Evolutionary conservation across 371 early-diverging fungal genomes (phyloP).

Genomic region (Mortierella sp.): DNA sequence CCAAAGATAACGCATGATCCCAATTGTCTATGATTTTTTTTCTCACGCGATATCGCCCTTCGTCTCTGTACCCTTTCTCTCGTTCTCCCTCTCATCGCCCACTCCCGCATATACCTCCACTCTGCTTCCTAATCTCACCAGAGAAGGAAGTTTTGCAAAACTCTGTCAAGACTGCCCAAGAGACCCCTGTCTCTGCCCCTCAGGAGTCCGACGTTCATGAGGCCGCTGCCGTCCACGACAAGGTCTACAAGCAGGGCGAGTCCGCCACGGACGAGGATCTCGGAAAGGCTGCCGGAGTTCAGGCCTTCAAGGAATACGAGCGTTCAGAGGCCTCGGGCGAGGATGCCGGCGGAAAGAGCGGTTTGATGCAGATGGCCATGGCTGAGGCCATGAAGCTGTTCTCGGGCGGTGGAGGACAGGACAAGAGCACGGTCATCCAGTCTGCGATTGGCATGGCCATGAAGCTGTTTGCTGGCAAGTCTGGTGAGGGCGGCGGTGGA

Average conservation of each 20-base stretch:
- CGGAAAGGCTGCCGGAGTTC: conserved; percentile 68
- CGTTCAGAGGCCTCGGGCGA: neutral
- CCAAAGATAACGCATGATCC: neutral
- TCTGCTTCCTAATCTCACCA: neutral
- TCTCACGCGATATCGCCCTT: neutral
- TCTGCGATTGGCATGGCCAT: conserved; percentile 66
- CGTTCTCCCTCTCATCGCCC: neutral
- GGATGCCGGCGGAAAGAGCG: conserved; percentile 58
- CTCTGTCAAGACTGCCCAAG: conserved; percentile 3
- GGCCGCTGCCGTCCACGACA: conserved; percentile 35
- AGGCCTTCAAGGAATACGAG: conserved; percentile 60
- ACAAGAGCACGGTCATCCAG: conserved; percentile 60
- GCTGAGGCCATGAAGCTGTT: conserved; percentile 64
- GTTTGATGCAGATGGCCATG: conserved; percentile 67
- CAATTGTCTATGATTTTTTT: neutral
- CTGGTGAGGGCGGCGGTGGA: conserved; percentile 45
- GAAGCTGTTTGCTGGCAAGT: conserved; percentile 63
- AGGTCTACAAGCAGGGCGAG: conserved; percentile 46
- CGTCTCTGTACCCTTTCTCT: neutral
- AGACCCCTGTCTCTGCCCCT: conserved; percentile 18
- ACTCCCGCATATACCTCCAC: neutral
- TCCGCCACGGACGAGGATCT: conserved; percentile 59
- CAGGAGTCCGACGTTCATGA: conserved; percentile 31
- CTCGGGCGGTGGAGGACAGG: conserved; percentile 46
- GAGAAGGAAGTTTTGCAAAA: conserved; percentile 17